Conservation (phyloP, 2,329 filamentous ascomycete species). For the Passalora sequoiae region DNA sequence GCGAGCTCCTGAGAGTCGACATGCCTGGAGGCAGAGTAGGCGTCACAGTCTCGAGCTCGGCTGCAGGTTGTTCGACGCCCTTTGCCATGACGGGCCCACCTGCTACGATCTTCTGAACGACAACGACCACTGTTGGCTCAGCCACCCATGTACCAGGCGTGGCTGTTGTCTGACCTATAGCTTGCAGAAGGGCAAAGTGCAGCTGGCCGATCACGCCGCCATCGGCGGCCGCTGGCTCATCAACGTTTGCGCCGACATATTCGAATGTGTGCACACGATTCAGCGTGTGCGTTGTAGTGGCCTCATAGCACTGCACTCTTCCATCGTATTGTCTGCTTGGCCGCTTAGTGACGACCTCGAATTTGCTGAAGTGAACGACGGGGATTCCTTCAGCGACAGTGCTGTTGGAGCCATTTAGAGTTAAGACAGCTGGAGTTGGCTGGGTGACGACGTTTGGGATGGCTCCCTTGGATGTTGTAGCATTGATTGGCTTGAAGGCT, state of each 20-base stretch:
- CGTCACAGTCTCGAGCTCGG: conserved; percentile 21
- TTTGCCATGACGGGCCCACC: conserved; percentile 19
- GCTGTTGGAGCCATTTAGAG: conserved; percentile 18
- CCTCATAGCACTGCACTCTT: conserved; percentile 28
- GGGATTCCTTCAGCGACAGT: conserved; percentile 33
- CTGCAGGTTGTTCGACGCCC: conserved; percentile 5
- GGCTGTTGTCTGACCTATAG: conserved; percentile 20
- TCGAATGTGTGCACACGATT: conserved; percentile 34
- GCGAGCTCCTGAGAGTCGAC: conserved; percentile 11
- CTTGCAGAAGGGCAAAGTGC: conserved; percentile 32
- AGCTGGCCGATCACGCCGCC: conserved; percentile 33
- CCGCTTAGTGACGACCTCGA: conserved; percentile 38
- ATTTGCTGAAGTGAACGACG: conserved; percentile 41
- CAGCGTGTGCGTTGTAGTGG: conserved; percentile 35
- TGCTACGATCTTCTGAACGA: conserved; percentile 38
- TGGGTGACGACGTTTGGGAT: conserved; percentile 29
- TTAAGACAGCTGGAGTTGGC: conserved; percentile 28
- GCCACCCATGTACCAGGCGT: conserved; percentile 36
- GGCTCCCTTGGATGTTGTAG: conserved; percentile 25
- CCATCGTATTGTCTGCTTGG: conserved; percentile 27
- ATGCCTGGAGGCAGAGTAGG: conserved; percentile 24
- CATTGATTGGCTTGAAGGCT: conserved; percentile 26
- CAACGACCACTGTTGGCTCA: conserved; percentile 40
- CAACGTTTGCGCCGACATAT: conserved; percentile 34
- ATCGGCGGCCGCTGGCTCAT: conserved; percentile 22